These are phyloP conservation scores for Typha latifolia DNA, from an alignment of 176 grass and related monocot species.

Conservation along the genomic window DNA sequence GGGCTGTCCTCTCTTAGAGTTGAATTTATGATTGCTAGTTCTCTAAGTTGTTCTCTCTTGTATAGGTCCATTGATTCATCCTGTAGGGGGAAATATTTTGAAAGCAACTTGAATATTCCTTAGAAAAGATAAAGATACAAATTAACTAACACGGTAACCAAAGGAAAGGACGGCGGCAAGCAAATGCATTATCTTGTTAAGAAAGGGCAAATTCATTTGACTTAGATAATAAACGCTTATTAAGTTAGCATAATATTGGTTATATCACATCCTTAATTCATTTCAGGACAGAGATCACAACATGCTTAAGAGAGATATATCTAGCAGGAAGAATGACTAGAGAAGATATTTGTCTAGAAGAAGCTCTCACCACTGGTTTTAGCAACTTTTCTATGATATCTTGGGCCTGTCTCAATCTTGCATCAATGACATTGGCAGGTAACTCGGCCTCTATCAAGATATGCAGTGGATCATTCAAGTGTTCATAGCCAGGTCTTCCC, in stretches of 20 bases:
- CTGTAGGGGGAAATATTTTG: slow-evolving; percentile 20
- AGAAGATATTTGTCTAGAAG: not conserved
- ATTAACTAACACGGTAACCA: too few species aligned
- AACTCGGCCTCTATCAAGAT: slow-evolving; percentile 97
- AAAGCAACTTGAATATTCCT: too few species aligned
- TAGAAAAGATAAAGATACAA: too few species aligned
- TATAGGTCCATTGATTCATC: slow-evolving; percentile 92
- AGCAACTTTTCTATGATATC: slow-evolving; percentile 89
- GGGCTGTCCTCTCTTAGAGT: slow-evolving; percentile 70
- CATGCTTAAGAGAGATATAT: too few species aligned
- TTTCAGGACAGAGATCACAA: too few species aligned
- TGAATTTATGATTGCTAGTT: slow-evolving; percentile 88
- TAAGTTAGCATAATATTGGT: too few species aligned
- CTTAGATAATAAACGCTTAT: too few species aligned
- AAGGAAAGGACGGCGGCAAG: too few species aligned
- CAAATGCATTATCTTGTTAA: too few species aligned
- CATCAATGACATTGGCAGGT: slow-evolving; percentile 71
- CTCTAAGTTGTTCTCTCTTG: slow-evolving; percentile 87
- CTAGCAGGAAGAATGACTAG: not conserved
- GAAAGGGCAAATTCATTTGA: too few species aligned
- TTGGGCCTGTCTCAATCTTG: slow-evolving; percentile 80
- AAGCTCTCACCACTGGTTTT: slow-evolving; percentile 67
- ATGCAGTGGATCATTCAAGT: slow-evolving; percentile 86
- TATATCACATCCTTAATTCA: too few species aligned
- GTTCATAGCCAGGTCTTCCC: slow-evolving; percentile 86